A percentile compares a stretch with the other conserved stretches of the same genome.
Conservation (phyloP, 1,284 basidiomycete species). For the Ustilago sp. region DNA sequence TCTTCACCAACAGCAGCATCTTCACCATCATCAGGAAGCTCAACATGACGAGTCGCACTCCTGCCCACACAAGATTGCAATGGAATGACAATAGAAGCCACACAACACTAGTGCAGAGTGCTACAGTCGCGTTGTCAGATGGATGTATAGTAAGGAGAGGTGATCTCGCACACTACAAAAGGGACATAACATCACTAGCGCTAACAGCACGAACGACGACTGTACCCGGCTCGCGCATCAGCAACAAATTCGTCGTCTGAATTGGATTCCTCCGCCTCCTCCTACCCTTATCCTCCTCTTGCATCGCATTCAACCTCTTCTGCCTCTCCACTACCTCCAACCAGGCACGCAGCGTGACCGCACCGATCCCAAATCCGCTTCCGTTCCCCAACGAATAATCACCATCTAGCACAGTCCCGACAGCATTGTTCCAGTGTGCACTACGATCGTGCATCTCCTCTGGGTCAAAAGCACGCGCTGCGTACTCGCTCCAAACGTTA, state of each 20-base stretch:
- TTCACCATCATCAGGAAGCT: conserved; percentile 2
- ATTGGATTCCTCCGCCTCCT: conserved; percentile 35
- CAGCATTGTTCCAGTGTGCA: conserved; percentile 40
- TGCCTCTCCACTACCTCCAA: conserved; percentile 30
- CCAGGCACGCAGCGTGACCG: conserved; percentile 35
- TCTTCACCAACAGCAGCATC: neutral
- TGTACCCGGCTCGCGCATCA: conserved; percentile 41
- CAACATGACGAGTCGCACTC: neutral
- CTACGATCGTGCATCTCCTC: conserved; percentile 31
- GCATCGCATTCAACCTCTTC: conserved; percentile 10
- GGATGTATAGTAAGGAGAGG: neutral
- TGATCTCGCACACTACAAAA: conserved; percentile 2
- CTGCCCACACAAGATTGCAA: neutral
- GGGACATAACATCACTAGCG: conserved; percentile 20
- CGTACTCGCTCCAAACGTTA: conserved; percentile 27
- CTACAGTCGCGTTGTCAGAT: neutral
- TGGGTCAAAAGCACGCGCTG: conserved; percentile 19
- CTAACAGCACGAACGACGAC: conserved; percentile 40
- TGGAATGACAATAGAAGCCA: neutral
- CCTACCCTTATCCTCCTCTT: conserved; percentile 14
- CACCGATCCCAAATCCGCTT: conserved; percentile 43
- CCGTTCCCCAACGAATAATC: conserved; percentile 59
- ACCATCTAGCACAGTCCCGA: conserved; percentile 57
- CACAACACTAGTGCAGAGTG: neutral
- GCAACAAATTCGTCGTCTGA: conserved; percentile 30